Evolutionary conservation across 164 flowering plant species (phyloP).

Genomic region (Vitis rotundifolia): DNA sequence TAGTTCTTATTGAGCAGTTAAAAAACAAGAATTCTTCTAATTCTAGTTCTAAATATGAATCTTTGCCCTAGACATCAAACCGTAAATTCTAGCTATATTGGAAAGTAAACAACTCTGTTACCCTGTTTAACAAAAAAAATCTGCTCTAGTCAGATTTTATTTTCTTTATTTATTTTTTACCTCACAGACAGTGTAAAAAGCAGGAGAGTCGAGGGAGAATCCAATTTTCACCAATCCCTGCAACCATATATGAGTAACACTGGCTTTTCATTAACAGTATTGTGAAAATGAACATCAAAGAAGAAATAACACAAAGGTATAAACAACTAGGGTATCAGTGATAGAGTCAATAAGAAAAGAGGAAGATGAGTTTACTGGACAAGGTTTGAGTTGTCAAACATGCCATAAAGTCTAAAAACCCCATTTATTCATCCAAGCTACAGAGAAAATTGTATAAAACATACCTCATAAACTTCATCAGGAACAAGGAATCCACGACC

Average conservation of each 20-base stretch:
- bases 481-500: slow-evolving; percentile 70
- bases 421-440: background rate
- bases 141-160: background rate
- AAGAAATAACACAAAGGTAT: background rate
- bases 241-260: slow-evolving; percentile 3
- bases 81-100: background rate
- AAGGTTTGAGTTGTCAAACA: background rate
- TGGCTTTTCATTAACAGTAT: background rate
- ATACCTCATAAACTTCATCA: slow-evolving; percentile 75
- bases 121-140: background rate
- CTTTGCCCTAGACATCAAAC: background rate
- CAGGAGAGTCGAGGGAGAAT: slow-evolving; percentile 75
- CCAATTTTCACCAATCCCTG: slow-evolving; percentile 76
- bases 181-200: slow-evolving; percentile 83
- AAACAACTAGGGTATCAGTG: too few species aligned
- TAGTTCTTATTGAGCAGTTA: background rate
- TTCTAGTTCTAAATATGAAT: background rate
- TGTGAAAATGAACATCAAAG: background rate
- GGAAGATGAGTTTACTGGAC: background rate
- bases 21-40: background rate
- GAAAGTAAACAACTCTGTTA: too few species aligned
- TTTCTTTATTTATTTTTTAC: slow-evolving; percentile 25
- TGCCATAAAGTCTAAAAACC: background rate
- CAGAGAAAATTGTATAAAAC: background rate
- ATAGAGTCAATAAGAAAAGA: background rate